phyloP scores from a whole-genome alignment of 1,284 basidiomycete genomes.

The Rhodotorula sp. region DNA sequence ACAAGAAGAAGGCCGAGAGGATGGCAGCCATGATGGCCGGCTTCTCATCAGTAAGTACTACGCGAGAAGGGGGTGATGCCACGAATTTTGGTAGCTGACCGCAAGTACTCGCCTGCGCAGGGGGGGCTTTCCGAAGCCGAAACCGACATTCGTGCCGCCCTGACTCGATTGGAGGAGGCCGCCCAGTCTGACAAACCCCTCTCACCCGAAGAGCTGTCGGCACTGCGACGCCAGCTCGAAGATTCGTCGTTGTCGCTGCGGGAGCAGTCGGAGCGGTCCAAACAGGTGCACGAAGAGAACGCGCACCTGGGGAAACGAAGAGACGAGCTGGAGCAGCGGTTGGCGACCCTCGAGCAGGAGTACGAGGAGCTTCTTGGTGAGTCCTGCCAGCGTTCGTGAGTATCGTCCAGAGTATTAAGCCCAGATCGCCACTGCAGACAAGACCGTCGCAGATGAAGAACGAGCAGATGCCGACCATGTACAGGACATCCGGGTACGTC shows the following conservation, averaged over 20 bases:
- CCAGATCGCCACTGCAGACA: constrained; percentile 37
- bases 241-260: constrained; percentile 82
- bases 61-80: not conserved
- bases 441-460: constrained; percentile 49
- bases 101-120: constrained; percentile 47
- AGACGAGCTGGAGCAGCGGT: constrained; percentile 81
- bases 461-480: constrained; percentile 57
- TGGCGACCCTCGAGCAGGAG: constrained; percentile 79
- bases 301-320: constrained; percentile 78
- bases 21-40: constrained; percentile 99
- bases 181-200: constrained; percentile 60
- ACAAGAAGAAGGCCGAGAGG: constrained; percentile 98
- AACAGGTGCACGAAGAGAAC: constrained; percentile 87
- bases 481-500: constrained; percentile 82
- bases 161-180: constrained; percentile 69
- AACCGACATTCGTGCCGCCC: constrained; percentile 77
- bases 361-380: constrained; percentile 92
- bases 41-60: constrained; percentile 73
- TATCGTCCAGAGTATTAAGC: too few relatives aligned
- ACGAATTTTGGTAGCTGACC: not conserved
- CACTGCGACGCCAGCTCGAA: constrained; percentile 78
- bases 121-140: constrained; percentile 89
- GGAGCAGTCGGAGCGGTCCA: constrained; percentile 84
- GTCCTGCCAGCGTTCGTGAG: constrained; percentile 38
- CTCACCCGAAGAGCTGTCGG: constrained; percentile 71